These are phyloP conservation scores for Endotrypanum monterogeii DNA, from an alignment of 208 protist species.

Conservation along the genomic window DNA sequence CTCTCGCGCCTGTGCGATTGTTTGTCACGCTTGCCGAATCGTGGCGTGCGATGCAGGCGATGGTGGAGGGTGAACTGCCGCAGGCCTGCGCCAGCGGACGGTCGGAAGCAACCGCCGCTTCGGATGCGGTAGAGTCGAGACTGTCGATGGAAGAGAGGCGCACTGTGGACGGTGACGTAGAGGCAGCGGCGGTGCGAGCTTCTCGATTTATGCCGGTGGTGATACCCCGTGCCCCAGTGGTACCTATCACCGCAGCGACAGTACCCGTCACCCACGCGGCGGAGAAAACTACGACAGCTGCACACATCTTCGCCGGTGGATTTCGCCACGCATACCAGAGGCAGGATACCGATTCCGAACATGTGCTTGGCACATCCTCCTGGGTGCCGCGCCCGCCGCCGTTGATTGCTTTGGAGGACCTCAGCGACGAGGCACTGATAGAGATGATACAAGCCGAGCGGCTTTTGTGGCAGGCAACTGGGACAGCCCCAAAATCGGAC, in stretches of 20 bases:
- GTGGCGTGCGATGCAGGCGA: conserved; percentile 28
- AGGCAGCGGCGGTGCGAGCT: conserved; percentile 57
- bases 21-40: conserved; percentile 42
- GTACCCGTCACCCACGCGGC: conserved; percentile 4
- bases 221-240: conserved; percentile 44
- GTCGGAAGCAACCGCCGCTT: neutral
- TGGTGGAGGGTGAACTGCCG: conserved; percentile 26
- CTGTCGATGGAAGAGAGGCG: conserved; percentile 16
- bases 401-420: conserved; percentile 24
- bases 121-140: neutral
- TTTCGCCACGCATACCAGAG: neutral
- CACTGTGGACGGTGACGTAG: conserved; percentile 34
- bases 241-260: conserved; percentile 23
- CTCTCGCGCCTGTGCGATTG: conserved; percentile 33
- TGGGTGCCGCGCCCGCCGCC: conserved; percentile 30
- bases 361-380: conserved; percentile 13
- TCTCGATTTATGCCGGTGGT: conserved; percentile 48
- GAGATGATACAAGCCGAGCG: conserved; percentile 40
- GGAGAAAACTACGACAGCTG: neutral
- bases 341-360: neutral
- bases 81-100: neutral
- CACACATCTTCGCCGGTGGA: neutral
- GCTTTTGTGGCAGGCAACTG: conserved; percentile 25
- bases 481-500: neutral
- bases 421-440: conserved; percentile 46